A percentile compares a stretch with the other conserved stretches of the same genome.
phyloP scores from a whole-genome alignment of 2,329 filamentous ascomycete genomes.

The Pezicula rhizophila region DNA sequence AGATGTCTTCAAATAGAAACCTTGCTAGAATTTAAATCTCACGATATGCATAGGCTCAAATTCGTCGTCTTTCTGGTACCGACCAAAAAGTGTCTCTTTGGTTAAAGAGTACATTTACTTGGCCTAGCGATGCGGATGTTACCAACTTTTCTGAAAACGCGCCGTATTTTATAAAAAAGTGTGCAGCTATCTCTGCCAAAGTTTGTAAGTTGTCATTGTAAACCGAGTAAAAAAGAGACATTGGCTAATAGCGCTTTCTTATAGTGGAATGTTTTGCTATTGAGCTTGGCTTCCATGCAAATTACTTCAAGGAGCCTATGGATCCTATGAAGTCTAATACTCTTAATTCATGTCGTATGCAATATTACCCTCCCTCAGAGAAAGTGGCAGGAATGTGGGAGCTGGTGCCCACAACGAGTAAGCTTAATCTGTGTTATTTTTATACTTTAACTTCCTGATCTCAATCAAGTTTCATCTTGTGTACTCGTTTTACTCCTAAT shows the following conservation, averaged over 20 bases:
- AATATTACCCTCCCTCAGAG: conserved; percentile 47
- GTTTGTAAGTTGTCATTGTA: not conserved
- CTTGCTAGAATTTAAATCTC: not conserved
- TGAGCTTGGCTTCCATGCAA: not conserved
- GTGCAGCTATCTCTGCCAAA: not conserved
- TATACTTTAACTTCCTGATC: too few species aligned
- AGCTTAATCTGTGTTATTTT: too few species aligned
- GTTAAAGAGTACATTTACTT: not conserved
- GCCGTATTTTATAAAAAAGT: not conserved
- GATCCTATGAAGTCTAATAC: conserved; percentile 38
- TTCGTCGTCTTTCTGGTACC: not conserved
- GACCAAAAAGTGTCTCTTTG: not conserved
- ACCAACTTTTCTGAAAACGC: not conserved
- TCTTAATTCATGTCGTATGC: conserved; percentile 43
- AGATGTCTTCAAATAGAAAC: not conserved
- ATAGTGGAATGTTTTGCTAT: not conserved
- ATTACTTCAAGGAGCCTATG: conserved; percentile 28
- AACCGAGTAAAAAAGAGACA: too few species aligned
- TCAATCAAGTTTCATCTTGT: too few species aligned
- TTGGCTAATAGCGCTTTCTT: too few species aligned
- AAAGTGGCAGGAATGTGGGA: conserved; percentile 36
- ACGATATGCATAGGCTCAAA: not conserved
- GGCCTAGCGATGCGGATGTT: not conserved
- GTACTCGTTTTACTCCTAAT: too few species aligned
- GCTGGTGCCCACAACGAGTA: conserved; percentile 53